Percentiles rank a stretch among this genome's conserved stretches.
phyloP scores from a whole-genome alignment of 495 filamentous ascomycete species.

The Penicillium longicatenatum region DNA sequence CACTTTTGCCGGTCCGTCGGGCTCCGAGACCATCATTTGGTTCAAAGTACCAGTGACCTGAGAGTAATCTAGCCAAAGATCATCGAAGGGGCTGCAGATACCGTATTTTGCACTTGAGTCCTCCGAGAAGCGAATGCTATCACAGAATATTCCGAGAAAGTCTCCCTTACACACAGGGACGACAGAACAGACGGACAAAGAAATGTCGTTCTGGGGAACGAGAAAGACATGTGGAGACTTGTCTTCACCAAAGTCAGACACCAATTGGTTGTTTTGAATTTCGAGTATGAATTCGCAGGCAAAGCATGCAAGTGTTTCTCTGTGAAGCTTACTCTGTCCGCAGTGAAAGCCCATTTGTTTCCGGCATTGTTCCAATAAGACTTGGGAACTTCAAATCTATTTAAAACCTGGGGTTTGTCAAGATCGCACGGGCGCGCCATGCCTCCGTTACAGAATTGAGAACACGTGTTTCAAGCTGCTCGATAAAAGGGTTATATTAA shows the following conservation, averaged over 20 bases:
- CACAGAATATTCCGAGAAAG: constrained; percentile 25
- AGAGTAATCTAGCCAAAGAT: constrained; percentile 32
- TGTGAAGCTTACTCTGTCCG: constrained; percentile 12
- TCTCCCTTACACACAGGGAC: constrained; percentile 18
- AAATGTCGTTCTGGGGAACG: constrained; percentile 10
- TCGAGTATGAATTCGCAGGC: too few relatives aligned
- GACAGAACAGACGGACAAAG: constrained; percentile 17
- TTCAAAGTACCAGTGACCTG: constrained; percentile 27
- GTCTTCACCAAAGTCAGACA: constrained; percentile 9
- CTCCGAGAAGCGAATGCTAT: constrained; percentile 24
- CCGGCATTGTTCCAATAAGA: constrained; percentile 16
- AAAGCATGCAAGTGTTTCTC: too few relatives aligned
- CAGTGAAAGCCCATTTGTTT: constrained; percentile 12
- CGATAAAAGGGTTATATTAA: constrained; percentile 17
- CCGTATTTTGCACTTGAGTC: constrained; percentile 10
- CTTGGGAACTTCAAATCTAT: constrained; percentile 13
- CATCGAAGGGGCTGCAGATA: constrained; percentile 19
- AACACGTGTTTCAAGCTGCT: constrained; percentile 21
- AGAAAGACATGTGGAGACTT: constrained; percentile 20
- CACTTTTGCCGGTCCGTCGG: constrained; percentile 21
- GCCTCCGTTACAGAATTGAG: constrained; percentile 8
- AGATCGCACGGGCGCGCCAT: constrained; percentile 2
- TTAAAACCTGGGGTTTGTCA: constrained; percentile 3
- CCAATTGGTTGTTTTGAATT: background rate
- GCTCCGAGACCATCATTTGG: constrained; percentile 23